These are phyloP conservation scores for Microbotryum intermedium DNA, from an alignment of 1,284 basidiomycete genomes.

Conservation along the genomic window DNA sequence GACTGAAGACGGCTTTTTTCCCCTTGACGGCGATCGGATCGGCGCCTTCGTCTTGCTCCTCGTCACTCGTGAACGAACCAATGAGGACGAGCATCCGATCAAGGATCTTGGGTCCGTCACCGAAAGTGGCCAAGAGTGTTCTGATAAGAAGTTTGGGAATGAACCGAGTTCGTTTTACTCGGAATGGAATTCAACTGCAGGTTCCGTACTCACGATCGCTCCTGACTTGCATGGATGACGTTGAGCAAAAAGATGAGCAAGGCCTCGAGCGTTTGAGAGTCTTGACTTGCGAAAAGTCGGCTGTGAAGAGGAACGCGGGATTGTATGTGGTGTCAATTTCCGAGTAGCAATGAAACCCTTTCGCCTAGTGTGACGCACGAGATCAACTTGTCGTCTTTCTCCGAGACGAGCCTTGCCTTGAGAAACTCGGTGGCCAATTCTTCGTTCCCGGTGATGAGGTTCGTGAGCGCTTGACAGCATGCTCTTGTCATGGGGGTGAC, in stretches of 20 bases:
- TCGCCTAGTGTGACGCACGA: slow-evolving; percentile 1
- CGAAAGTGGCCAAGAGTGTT: slow-evolving; percentile 13
- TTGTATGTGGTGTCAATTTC: too few relatives aligned
- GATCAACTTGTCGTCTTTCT: slow-evolving; percentile 9
- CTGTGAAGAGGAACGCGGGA: neutral
- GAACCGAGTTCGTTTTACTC: neutral
- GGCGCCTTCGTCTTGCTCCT: neutral
- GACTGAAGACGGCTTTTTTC: too few relatives aligned
- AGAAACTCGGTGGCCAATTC: neutral
- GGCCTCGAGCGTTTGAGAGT: slow-evolving; percentile 13
- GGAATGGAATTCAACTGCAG: too few relatives aligned
- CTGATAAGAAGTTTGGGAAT: neutral
- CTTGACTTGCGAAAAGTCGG: slow-evolving; percentile 18
- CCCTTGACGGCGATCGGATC: neutral
- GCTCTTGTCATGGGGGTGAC: slow-evolving; percentile 14
- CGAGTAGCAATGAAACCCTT: neutral
- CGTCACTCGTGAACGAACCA: slow-evolving; percentile 4
- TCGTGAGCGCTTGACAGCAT: slow-evolving; percentile 23
- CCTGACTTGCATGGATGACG: slow-evolving; percentile 4
- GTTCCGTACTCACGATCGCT: slow-evolving; percentile 4
- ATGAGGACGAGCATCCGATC: slow-evolving; percentile 17
- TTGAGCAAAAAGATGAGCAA: slow-evolving; percentile 26
- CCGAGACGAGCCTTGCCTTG: neutral
- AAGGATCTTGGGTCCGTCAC: slow-evolving; percentile 5
- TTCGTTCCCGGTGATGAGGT: slow-evolving; percentile 21